phyloP scores from a whole-genome alignment of 2,329 filamentous ascomycete species.

The Ophiosphaerella herpotricha region DNA sequence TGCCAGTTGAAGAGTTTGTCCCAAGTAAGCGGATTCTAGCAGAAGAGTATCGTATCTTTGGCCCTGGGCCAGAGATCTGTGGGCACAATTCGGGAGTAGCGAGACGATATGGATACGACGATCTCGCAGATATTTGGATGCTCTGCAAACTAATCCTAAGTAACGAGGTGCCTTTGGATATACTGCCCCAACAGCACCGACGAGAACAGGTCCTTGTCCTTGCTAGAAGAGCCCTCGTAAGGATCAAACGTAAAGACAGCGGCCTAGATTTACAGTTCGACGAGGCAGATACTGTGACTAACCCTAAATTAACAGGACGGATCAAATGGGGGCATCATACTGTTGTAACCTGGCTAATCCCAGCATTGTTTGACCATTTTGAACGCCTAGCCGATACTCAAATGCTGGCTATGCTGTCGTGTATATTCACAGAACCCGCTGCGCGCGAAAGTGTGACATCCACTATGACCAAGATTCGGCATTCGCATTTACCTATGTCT shows the following conservation, averaged over 20 bases:
- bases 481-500: slow-evolving; percentile 46
- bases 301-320: slow-evolving; percentile 49
- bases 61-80: slow-evolving; percentile 80
- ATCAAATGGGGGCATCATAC: slow-evolving; percentile 63
- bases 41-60: slow-evolving; percentile 80
- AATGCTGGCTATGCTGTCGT: slow-evolving; percentile 69
- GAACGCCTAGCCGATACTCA: slow-evolving; percentile 65
- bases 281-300: slow-evolving; percentile 44
- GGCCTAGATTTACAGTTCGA: slow-evolving; percentile 56
- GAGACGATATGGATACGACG: slow-evolving; percentile 68
- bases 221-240: slow-evolving; percentile 64
- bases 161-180: slow-evolving; percentile 73
- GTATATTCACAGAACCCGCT: slow-evolving; percentile 59
- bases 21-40: slow-evolving; percentile 80
- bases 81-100: slow-evolving; percentile 82
- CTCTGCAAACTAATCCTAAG: slow-evolving; percentile 78
- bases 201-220: slow-evolving; percentile 70
- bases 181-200: slow-evolving; percentile 60
- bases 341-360: slow-evolving; percentile 62
- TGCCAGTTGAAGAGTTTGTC: slow-evolving; percentile 65
- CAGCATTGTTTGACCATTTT: slow-evolving; percentile 63
- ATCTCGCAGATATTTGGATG: slow-evolving; percentile 82
- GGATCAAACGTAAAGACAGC: slow-evolving; percentile 56
- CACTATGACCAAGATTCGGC: slow-evolving; percentile 42
- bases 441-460: slow-evolving; percentile 47